Evolutionary conservation across 2,329 filamentous ascomycete genomes (phyloP).

Genomic region (Moelleriella libera): DNA sequence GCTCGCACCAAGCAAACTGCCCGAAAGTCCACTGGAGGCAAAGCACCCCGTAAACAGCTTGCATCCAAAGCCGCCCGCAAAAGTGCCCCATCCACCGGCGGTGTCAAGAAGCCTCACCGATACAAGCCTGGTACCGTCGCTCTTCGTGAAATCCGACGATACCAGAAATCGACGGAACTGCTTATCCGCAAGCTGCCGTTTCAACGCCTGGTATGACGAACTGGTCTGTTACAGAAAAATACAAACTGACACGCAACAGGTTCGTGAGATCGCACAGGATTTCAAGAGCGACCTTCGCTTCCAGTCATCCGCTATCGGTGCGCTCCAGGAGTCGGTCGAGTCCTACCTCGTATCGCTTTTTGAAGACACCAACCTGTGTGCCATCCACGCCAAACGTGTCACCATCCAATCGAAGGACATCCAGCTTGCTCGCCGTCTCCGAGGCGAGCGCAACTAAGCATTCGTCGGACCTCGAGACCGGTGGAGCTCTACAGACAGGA

Average conservation of each 20-base stretch:
- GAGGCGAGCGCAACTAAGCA: slow-evolving; percentile 76
- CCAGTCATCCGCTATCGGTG: slow-evolving; percentile 95
- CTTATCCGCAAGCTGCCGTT: slow-evolving; percentile 96
- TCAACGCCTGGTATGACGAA: slow-evolving; percentile 62
- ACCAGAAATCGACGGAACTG: slow-evolving; percentile 95
- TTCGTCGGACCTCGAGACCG: not conserved
- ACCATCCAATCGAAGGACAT: slow-evolving; percentile 98
- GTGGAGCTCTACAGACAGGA: slow-evolving; percentile 9
- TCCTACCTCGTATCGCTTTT: slow-evolving; percentile 97
- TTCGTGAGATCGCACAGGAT: slow-evolving; percentile 92
- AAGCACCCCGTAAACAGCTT: slow-evolving; percentile 86
- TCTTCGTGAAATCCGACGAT: slow-evolving; percentile 95
- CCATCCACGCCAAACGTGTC: slow-evolving; percentile 98
- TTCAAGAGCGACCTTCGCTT: slow-evolving; percentile 94
- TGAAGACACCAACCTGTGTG: slow-evolving; percentile 96
- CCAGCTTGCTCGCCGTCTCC: slow-evolving; percentile 87
- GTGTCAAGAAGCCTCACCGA: slow-evolving; percentile 91
- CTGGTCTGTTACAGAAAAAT: not conserved
- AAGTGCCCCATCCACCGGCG: slow-evolving; percentile 89
- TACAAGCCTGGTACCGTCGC: slow-evolving; percentile 89
- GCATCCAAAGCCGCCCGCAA: slow-evolving; percentile 97
- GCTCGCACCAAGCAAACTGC: slow-evolving; percentile 54
- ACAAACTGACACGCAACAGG: slow-evolving; percentile 20
- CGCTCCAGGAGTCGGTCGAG: slow-evolving; percentile 96
- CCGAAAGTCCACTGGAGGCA: slow-evolving; percentile 68